Evolutionary conservation across 2,329 filamentous ascomycete species (phyloP).

Genomic region (Ceratocystis ficicola): DNA sequence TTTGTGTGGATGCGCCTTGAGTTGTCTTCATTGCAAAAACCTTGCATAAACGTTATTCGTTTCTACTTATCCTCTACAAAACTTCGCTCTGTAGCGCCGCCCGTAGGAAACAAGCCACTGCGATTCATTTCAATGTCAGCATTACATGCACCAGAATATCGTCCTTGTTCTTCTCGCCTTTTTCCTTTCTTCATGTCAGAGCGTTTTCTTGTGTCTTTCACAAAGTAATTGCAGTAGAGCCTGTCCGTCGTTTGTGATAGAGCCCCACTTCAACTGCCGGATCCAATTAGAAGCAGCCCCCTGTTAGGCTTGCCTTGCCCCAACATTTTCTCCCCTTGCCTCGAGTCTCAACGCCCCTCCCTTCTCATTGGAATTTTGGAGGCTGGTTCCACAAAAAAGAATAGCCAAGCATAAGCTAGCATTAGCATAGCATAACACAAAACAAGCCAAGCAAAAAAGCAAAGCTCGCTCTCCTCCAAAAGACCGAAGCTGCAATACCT

Average conservation of each 20-base stretch:
- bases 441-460: background rate
- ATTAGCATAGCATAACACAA: constrained; percentile 10
- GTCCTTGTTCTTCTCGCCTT: background rate
- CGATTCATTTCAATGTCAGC: too few species aligned
- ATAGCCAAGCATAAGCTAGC: constrained; percentile 6
- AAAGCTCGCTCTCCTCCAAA: background rate
- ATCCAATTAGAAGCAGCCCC: background rate
- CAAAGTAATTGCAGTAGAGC: background rate
- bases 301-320: constrained; percentile 14
- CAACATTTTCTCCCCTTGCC: background rate
- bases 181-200: background rate
- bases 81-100: too few species aligned
- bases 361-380: background rate
- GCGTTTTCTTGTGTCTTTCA: background rate
- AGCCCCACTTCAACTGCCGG: constrained; percentile 6
- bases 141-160: background rate
- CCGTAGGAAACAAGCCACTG: too few species aligned
- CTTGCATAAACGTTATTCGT: too few species aligned
- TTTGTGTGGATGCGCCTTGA: background rate
- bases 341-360: background rate
- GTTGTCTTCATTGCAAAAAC: too few species aligned
- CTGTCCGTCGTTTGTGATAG: background rate
- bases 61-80: too few species aligned
- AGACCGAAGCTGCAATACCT: background rate
- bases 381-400: constrained; percentile 1